Evolutionary conservation across 2,329 filamentous ascomycete species (phyloP), one percentile per base, ranked within the genome.

Genomic region (Achaetomium macrosporum): DNA sequence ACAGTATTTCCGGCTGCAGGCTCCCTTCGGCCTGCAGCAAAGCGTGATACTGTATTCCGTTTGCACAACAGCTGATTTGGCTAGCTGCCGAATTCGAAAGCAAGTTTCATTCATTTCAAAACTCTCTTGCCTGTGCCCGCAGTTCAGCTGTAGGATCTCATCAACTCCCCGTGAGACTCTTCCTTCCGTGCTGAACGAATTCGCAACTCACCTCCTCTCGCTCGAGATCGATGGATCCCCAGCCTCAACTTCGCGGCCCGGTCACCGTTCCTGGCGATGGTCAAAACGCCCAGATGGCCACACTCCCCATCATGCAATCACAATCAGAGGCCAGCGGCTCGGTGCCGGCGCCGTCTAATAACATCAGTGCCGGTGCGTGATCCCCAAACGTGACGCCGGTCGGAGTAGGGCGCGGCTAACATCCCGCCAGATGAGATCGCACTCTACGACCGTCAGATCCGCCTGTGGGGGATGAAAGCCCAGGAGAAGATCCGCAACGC

Each of bases 401-500:
- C 17, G 4, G 9, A 7, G 25, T 7, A 25, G 25, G 25, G 25
- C 19, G 39, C n/a, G 4, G 13, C 52, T 56, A 51, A 54, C 47
- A 13, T 4, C 46, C 10, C 15, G 8, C 46, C 55, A 89, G 93
- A 97, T 70, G 93, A 99, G 67, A 95, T 97, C 65, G 93, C 92
- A 13, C 83, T 97, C 6, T 99, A 99, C 68, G 93, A 99, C 72
- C 85, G 93, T 46, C 93, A 99, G 69, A 96, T 99, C 64, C 87
- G 93, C 50, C 83, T 99, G 30, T 99, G 93, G 93, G 93, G 93
- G 41, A 88, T 97, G 65, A 85, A 93, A 64, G 93, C 93, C 7
- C 93, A 99, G 69, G 87, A 95, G 68, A 90, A 87, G 66, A 90
- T 99, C 53, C 89, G 92, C 62, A 87, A 81, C 54, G 90, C 93